Evolutionary conservation across 108 stramenopile species (phyloP), one percentile per base, ranked within the genome.

Genomic region (Pseudonitzschia multiseries): DNA sequence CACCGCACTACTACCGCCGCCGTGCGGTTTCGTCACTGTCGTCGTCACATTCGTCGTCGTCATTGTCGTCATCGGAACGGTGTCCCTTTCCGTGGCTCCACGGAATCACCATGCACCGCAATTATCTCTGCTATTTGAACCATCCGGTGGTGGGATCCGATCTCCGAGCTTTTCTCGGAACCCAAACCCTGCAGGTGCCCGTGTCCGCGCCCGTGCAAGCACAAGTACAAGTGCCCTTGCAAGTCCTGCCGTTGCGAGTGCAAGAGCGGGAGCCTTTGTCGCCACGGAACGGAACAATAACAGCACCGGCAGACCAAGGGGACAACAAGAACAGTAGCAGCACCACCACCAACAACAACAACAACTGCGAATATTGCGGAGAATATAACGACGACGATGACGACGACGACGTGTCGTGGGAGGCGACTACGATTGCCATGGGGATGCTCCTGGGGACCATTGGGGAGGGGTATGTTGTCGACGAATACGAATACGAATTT

Each of bases 141-240:
- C 72, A 73, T 53, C 72, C 72, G 14, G 46, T 73, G 15, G 29
- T 73, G 32, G 50, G 63, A 21, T 53, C 72, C 18, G 61, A 62
- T 2, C 36, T 62, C n/a, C 61, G 61, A 27, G 10, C 21, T 6
- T 59, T 26, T 59, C n/a, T n/a, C n/a, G n/a, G n/a, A n/a, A 59
- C 0, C 26, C 6, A 59, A 3, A 9, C 57, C 26, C 27, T 59
- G 57, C 21, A 28, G 26, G 8, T 26, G 26, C 57, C 36, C 36
- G 4, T 5, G 4, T 5, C 2, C 36, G 36, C 4, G 36, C 36
- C 4, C 4, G 6, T 5, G 36, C 36, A 36, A 36, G 29, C 15
- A 59, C 0, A 14, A 59, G 27, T 27, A 59, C 28, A 59, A 28
- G 26, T 26, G 26, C 57, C n/a, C n/a, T n/a, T n/a, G n/a, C n/a